Base-by-base conservation (phyloP, 371 early-diverging fungal genomes). In the Apophysomyces trapeziformis region DNA sequence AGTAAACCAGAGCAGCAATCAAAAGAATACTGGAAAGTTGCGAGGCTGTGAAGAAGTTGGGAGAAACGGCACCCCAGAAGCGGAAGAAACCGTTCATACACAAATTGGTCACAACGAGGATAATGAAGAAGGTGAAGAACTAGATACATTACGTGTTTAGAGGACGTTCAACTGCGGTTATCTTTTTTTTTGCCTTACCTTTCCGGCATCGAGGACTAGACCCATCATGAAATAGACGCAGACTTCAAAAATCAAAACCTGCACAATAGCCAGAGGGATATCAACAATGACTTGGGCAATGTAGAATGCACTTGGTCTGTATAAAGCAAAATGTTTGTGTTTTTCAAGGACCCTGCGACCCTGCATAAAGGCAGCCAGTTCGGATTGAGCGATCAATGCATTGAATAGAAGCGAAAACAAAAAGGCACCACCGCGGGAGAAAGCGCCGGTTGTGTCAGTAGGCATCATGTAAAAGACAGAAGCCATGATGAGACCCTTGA, bases 401-500 rank as follows among this genome's bases (percentile, higher is more conserved):
- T 83, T 88, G 74, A 88, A 86, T 39, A 88, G 66, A n/a, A 87
- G 70, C 50, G 81, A 73, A 44, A 86, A 85, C 60, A 87, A 87
- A 7, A 89, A 63, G 26, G 85, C 90, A 43, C 56, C 90, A 57
- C 92, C 90, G 44, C 90, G 85, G 1, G 87, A 85, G 74, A 90
- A 93, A 64, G 86, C 80, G 47, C 91, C 90, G 35, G 72, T 64
- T 5, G 80, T 75, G 46, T 68, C 72, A 2, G 60, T 56, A 8
- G 87, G 87, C 68, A 91, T 68, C 60, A 76, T 63, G 64, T 82
- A 85, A 72, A 89, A 91, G 47, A 87, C 83, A 11, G 88, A 86
- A 37, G 90, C 89, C 71, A 88, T 84, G 65, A 91, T 86, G 56
- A 88, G 67, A 58, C 89, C 89, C 79, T 87, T 85, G 61, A 88